phyloP scores from a whole-genome alignment of 2,329 filamentous ascomycete species.

The Colletotrichum incanum region DNA sequence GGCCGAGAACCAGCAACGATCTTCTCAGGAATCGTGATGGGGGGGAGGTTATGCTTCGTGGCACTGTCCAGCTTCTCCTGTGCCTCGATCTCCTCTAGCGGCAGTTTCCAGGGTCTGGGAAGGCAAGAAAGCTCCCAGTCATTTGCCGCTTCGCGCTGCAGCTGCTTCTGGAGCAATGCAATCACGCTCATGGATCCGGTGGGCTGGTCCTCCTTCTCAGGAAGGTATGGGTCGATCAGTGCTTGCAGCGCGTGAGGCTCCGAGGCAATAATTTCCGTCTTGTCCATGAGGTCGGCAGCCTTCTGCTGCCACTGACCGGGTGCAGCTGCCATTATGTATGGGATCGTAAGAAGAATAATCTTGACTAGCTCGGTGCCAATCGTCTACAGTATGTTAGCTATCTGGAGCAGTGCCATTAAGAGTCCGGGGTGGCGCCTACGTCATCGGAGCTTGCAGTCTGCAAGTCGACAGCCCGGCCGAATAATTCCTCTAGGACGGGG shows the following conservation, averaged over 20 bases:
- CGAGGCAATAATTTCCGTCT: conserved; percentile 94
- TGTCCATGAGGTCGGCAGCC: conserved; percentile 86
- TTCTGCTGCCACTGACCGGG: conserved; percentile 80
- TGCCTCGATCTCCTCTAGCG: conserved; percentile 72
- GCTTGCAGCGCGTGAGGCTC: conserved; percentile 89
- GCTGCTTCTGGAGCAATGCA: conserved; percentile 86
- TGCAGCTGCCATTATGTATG: conserved; percentile 86
- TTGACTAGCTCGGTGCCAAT: conserved; percentile 92
- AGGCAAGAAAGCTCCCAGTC: conserved; percentile 82
- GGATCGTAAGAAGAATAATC: conserved; percentile 94
- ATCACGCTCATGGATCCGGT: conserved; percentile 80
- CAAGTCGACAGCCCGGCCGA: conserved; percentile 89
- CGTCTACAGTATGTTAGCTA: conserved; percentile 59
- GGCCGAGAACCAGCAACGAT: conserved; percentile 82
- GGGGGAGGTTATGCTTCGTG: conserved; percentile 84
- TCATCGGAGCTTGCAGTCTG: conserved; percentile 95
- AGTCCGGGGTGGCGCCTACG: conserved; percentile 68
- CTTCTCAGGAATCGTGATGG: conserved; percentile 81
- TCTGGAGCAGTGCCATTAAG: neutral
- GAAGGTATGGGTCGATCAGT: conserved; percentile 88
- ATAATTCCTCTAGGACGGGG: conserved; percentile 89
- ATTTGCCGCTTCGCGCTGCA: conserved; percentile 81
- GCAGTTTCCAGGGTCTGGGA: conserved; percentile 78
- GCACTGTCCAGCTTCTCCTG: conserved; percentile 72
- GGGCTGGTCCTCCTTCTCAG: conserved; percentile 74